Evolutionary conservation across 306 rosid species (phyloP).

Genomic region (Glycine tomentella): DNA sequence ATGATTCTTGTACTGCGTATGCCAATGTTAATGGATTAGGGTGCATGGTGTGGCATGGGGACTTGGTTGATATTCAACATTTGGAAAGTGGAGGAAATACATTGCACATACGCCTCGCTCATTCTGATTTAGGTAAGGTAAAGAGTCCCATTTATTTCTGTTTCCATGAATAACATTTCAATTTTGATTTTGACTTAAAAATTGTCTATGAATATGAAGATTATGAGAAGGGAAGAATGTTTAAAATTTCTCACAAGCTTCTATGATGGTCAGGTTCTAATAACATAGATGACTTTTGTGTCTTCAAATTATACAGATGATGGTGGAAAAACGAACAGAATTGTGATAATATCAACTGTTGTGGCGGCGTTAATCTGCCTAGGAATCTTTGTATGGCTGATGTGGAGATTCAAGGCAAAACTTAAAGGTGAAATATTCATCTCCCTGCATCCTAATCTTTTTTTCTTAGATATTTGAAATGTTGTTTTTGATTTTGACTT

Average conservation of each 20-base stretch:
- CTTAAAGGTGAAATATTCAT: conserved; percentile 59
- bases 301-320: conserved; percentile 50
- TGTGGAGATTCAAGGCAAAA: conserved; percentile 63
- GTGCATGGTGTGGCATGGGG: conserved; percentile 69
- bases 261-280: conserved; percentile 17
- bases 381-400: conserved; percentile 50
- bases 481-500: conserved; percentile 28
- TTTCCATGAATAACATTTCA: too few relatives aligned
- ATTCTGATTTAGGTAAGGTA: conserved; percentile 60
- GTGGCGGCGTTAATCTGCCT: conserved; percentile 57
- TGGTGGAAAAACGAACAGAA: conserved; percentile 42
- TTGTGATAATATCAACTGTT: conserved; percentile 48
- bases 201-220: too few relatives aligned
- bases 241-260: background rate
- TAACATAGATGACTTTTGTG: conserved; percentile 17
- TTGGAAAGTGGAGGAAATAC: conserved; percentile 56
- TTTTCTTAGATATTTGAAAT: conserved; percentile 2
- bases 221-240: too few relatives aligned
- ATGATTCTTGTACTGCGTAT: conserved; percentile 67
- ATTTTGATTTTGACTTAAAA: too few relatives aligned
- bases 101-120: conserved; percentile 66
- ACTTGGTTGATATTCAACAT: conserved; percentile 61
- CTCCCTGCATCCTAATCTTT: background rate
- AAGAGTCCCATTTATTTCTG: background rate
- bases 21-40: conserved; percentile 70